Evolutionary conservation across 768 basidiomycete species (phyloP).

Genomic region (Suillus paluster): DNA sequence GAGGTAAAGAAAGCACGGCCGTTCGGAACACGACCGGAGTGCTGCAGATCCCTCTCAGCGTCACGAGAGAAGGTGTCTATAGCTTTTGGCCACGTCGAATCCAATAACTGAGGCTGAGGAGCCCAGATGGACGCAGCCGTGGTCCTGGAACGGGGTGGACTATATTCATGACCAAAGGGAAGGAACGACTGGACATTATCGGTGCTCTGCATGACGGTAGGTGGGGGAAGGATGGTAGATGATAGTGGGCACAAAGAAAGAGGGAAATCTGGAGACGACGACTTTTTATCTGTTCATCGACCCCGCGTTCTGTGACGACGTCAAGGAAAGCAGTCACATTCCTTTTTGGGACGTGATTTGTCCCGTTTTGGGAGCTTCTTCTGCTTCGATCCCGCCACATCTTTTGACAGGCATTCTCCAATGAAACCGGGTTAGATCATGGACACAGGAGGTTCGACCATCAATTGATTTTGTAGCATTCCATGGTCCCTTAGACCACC

Average conservation of each 20-base stretch:
- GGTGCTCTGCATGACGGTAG: conserved; percentile 32
- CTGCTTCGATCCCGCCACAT: conserved; percentile 27
- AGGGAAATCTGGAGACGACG: conserved; percentile 28
- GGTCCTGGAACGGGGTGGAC: conserved; percentile 46
- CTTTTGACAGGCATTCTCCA: conserved; percentile 31
- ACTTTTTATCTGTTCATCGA: conserved; percentile 40
- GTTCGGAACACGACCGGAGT: conserved; percentile 29
- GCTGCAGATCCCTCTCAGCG: conserved; percentile 45
- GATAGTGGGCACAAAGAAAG: conserved; percentile 47
- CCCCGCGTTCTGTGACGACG: conserved; percentile 37
- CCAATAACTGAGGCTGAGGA: conserved; percentile 73
- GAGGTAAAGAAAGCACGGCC: conserved; percentile 25
- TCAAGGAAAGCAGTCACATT: conserved; percentile 31
- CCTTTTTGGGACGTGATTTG: conserved; percentile 37
- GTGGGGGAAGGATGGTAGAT: conserved; percentile 36
- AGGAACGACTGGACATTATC: conserved; percentile 29
- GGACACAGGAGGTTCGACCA: not conserved
- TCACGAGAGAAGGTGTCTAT: conserved; percentile 64
- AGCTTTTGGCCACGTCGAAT: conserved; percentile 69
- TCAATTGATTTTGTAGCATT: not conserved
- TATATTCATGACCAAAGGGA: conserved; percentile 44
- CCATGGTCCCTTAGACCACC: not conserved
- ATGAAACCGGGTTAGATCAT: conserved; percentile 25
- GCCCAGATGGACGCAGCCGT: conserved; percentile 76
- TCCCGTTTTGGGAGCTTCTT: conserved; percentile 34